Evolutionary conservation across 2,329 filamentous ascomycete genomes (phyloP).

Genomic region (Trichoderma breve): DNA sequence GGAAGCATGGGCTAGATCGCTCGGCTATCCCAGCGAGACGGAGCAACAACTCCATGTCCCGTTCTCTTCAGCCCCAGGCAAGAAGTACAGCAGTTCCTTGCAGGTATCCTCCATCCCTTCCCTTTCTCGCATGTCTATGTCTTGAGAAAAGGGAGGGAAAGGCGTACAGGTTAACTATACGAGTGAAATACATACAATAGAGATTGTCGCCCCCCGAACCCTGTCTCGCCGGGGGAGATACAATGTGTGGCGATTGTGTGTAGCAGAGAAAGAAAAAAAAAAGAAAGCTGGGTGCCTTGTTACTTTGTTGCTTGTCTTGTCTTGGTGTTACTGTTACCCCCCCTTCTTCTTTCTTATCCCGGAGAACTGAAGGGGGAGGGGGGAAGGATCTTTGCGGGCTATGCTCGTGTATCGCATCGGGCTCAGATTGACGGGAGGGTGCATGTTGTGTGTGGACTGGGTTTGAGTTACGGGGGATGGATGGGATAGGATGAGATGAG

Average conservation of each 20-base stretch:
- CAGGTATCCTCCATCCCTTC: not conserved
- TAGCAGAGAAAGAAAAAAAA: not conserved
- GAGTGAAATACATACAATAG: not conserved
- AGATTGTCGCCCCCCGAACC: not conserved
- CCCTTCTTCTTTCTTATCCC: not conserved
- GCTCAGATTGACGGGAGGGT: not conserved
- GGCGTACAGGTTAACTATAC: too few species aligned
- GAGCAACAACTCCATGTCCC: not conserved
- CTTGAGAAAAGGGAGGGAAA: not conserved
- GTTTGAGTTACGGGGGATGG: not conserved
- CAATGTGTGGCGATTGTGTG: not conserved
- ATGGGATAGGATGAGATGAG: not conserved
- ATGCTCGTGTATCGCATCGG: not conserved
- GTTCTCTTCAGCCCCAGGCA: not conserved
- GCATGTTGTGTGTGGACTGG: not conserved
- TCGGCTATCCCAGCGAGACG: not conserved
- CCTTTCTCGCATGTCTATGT: not conserved
- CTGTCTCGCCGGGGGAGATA: not conserved
- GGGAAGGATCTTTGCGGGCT: not conserved
- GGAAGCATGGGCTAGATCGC: not conserved
- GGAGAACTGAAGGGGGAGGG: not conserved
- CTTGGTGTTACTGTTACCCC: not conserved
- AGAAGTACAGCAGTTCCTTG: not conserved
- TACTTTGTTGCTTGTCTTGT: not conserved
- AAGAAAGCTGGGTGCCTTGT: not conserved